Percentiles rank a stretch among this genome's conserved stretches.
phyloP scores from a whole-genome alignment of 2,329 filamentous ascomycete species.

The Neonectria punicea region DNA sequence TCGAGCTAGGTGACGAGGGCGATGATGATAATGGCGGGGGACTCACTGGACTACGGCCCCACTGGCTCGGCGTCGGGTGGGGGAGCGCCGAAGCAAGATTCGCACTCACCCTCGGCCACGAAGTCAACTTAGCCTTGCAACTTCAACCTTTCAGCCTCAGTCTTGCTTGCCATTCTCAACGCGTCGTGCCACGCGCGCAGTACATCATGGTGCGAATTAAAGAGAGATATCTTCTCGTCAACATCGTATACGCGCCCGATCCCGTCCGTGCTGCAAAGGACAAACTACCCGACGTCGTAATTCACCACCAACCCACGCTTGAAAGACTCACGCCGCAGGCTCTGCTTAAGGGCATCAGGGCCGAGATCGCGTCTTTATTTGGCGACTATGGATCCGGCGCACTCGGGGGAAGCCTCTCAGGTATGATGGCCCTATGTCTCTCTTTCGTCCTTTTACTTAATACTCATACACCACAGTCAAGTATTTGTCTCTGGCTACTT shows the following conservation, averaged over 20 bases:
- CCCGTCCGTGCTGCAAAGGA: slow-evolving; percentile 47
- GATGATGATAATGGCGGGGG: slow-evolving; percentile 33
- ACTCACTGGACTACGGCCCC: slow-evolving; percentile 31
- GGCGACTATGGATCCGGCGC: slow-evolving; percentile 90
- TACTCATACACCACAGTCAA: slow-evolving; percentile 72
- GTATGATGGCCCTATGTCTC: slow-evolving; percentile 55
- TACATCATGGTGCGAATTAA: slow-evolving; percentile 90
- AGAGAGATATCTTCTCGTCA: slow-evolving; percentile 93
- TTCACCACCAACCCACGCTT: slow-evolving; percentile 82
- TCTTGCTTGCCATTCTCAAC: not conserved
- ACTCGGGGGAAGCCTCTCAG: slow-evolving; percentile 73
- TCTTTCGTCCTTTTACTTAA: not conserved
- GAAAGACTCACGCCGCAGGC: slow-evolving; percentile 73
- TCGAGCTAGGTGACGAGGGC: not conserved
- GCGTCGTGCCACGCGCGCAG: not conserved
- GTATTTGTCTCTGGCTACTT: slow-evolving; percentile 92
- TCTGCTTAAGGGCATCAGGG: slow-evolving; percentile 75
- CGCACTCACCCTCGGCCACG: slow-evolving; percentile 1
- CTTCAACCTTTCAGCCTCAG: slow-evolving; percentile 20
- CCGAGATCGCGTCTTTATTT: slow-evolving; percentile 78
- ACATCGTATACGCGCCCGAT: slow-evolving; percentile 85
- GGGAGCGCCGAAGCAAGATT: slow-evolving; percentile 29
- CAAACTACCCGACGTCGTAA: slow-evolving; percentile 69
- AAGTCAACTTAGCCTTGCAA: not conserved
- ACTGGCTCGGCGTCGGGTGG: slow-evolving; percentile 36